phyloP scores from a whole-genome alignment of 176 grass and related monocot species.

The barley (Hordeum vulgare) region DNA sequence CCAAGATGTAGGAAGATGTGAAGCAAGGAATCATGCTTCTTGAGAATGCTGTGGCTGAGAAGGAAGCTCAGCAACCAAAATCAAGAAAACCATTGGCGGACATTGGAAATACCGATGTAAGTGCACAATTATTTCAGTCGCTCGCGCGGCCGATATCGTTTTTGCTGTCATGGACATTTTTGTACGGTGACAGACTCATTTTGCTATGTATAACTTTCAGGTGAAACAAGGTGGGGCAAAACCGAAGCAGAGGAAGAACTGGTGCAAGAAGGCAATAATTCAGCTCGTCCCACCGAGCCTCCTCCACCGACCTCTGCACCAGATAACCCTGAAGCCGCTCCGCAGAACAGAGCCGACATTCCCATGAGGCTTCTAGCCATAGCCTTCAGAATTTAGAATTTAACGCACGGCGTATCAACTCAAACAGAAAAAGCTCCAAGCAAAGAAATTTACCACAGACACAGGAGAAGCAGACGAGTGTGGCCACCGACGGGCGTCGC shows the following conservation, averaged over 20 bases:
- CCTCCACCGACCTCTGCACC: not conserved
- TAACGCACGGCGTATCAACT: too few relatives aligned
- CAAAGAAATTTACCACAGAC: too few relatives aligned
- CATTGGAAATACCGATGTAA: slow-evolving; percentile 57
- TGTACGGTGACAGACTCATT: slow-evolving; percentile 9
- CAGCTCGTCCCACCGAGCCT: slow-evolving; percentile 49
- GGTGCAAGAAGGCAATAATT: slow-evolving; percentile 56
- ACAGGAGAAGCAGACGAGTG: too few relatives aligned
- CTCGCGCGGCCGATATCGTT: too few relatives aligned
- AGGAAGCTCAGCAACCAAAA: slow-evolving; percentile 11
- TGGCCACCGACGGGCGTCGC: too few relatives aligned
- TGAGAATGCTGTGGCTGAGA: slow-evolving; percentile 47
- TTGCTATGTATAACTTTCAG: slow-evolving; percentile 24
- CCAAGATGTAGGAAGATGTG: slow-evolving; percentile 28
- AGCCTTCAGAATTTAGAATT: too few relatives aligned
- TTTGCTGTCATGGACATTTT: not conserved
- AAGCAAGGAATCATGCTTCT: slow-evolving; percentile 49
- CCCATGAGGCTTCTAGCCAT: slow-evolving; percentile 67
- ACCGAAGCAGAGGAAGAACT: slow-evolving; percentile 59
- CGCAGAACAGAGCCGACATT: slow-evolving; percentile 34
- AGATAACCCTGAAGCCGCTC: slow-evolving; percentile 27
- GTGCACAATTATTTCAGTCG: not conserved
- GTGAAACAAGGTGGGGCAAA: slow-evolving; percentile 26
- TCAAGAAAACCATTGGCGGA: slow-evolving; percentile 58
- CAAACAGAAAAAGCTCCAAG: too few relatives aligned